Percentiles rank a stretch among this genome's conserved stretches.
phyloP scores from a whole-genome alignment of 1,284 basidiomycete species.

The Sanguinoderma infundibulare region DNA sequence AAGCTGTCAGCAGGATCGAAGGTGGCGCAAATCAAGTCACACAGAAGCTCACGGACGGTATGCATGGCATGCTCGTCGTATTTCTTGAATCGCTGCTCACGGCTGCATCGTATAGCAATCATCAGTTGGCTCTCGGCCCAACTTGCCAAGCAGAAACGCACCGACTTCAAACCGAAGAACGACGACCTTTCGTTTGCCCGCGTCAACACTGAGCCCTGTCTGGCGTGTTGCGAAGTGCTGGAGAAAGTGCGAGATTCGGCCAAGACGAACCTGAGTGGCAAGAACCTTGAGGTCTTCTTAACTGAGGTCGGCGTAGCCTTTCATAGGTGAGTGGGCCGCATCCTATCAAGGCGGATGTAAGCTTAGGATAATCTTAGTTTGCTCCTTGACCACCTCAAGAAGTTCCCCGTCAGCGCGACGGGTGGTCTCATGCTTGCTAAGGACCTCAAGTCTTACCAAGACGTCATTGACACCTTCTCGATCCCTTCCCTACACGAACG shows the following conservation, averaged over 20 bases:
- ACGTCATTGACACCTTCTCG: conserved; percentile 81
- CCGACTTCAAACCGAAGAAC: conserved; percentile 96
- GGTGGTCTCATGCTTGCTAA: conserved; percentile 99
- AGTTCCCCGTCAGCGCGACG: conserved; percentile 95
- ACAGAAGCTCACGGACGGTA: conserved; percentile 86
- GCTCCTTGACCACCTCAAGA: conserved; percentile 93
- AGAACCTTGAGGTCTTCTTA: conserved; percentile 91
- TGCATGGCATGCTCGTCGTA: conserved; percentile 31
- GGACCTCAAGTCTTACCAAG: conserved; percentile 97
- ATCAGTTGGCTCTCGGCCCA: conserved; percentile 72
- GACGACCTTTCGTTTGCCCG: conserved; percentile 94
- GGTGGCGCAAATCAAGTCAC: conserved; percentile 84
- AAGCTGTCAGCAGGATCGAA: conserved; percentile 88
- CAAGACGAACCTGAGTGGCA: conserved; percentile 80
- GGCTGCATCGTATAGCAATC: conserved; percentile 49
- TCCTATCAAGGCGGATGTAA: background rate
- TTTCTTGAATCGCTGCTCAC: background rate
- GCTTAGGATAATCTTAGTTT: conserved; percentile 53
- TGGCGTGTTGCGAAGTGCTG: conserved; percentile 86
- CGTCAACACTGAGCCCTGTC: conserved; percentile 95
- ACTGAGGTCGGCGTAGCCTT: conserved; percentile 95
- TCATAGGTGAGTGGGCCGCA: conserved; percentile 66
- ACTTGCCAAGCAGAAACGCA: conserved; percentile 93
- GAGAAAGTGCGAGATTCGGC: conserved; percentile 81
- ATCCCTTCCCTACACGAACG: conserved; percentile 89